Percentiles rank a stretch among this genome's conserved stretches.
phyloP scores from a whole-genome alignment of 2,329 filamentous ascomycete genomes.

The Didymella exigua region DNA sequence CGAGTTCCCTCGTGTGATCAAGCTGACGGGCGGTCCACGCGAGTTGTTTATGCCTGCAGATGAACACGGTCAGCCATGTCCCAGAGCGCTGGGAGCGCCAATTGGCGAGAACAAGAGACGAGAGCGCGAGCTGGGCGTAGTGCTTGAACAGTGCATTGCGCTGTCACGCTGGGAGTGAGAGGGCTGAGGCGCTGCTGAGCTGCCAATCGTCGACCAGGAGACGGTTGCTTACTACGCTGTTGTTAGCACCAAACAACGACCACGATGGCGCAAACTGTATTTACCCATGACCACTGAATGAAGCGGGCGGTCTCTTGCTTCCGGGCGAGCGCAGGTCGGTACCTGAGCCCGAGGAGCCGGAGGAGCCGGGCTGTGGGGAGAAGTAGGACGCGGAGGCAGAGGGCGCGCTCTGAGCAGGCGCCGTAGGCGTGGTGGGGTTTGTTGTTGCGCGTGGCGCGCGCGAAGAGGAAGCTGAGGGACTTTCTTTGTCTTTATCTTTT shows the following conservation, averaged over 20 bases:
- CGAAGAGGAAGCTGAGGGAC: slow-evolving; percentile 26
- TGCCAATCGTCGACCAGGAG: not conserved
- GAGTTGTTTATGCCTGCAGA: slow-evolving; percentile 54
- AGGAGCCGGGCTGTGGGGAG: slow-evolving; percentile 35
- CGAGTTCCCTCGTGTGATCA: slow-evolving; percentile 52
- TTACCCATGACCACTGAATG: slow-evolving; percentile 53
- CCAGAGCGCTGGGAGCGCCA: slow-evolving; percentile 1
- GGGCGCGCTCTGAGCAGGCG: slow-evolving; percentile 26
- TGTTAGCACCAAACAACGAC: slow-evolving; percentile 12
- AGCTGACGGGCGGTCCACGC: slow-evolving; percentile 57
- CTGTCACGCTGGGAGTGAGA: not conserved
- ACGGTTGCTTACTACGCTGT: slow-evolving; percentile 11
- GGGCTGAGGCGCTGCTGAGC: not conserved
- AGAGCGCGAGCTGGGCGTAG: not conserved
- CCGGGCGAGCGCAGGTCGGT: slow-evolving; percentile 40
- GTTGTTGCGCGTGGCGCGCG: slow-evolving; percentile 31
- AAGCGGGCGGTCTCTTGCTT: slow-evolving; percentile 52
- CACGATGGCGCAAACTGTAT: slow-evolving; percentile 6
- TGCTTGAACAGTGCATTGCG: not conserved
- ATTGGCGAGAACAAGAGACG: not conserved
- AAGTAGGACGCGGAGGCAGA: slow-evolving; percentile 39
- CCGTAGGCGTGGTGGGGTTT: slow-evolving; percentile 36
- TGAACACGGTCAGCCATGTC: slow-evolving; percentile 6
- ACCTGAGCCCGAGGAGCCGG: slow-evolving; percentile 26
- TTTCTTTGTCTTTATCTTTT: slow-evolving; percentile 13